phyloP scores from a whole-genome alignment of 202 grass and related monocot genomes.

The Setaria italica region DNA sequence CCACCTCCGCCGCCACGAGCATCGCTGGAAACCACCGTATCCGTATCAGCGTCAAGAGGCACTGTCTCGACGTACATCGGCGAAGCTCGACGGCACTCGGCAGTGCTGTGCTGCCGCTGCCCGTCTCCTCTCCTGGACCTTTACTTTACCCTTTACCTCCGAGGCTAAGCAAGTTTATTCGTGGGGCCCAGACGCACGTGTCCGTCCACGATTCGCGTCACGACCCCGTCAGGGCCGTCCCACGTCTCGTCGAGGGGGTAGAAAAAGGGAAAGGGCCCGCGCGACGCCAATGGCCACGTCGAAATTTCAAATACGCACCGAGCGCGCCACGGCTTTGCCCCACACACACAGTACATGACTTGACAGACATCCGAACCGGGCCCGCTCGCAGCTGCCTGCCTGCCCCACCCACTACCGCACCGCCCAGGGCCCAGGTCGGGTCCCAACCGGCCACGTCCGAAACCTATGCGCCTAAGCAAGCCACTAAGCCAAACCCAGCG shows the following conservation, averaged over 20 bases:
- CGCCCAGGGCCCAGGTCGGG: not conserved
- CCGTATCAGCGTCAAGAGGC: conserved; percentile 1
- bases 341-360: conserved; percentile 23
- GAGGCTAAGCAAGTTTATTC: conserved; percentile 12
- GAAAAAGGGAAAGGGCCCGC: not conserved
- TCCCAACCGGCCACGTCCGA: conserved; percentile 12
- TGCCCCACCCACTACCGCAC: not conserved
- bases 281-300: conserved; percentile 54
- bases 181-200: not conserved
- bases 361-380: conserved; percentile 31
- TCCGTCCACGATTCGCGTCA: conserved; percentile 26
- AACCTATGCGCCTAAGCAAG: conserved; percentile 34
- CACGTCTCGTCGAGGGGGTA: no score
- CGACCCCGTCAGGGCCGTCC: not conserved
- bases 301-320: conserved; percentile 47
- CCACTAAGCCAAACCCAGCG: not conserved
- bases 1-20: not conserved
- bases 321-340: conserved; percentile 36
- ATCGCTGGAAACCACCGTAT: not conserved
- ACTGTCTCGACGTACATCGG: no score
- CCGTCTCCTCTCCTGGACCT: not conserved
- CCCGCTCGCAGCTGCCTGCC: not conserved
- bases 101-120: not conserved
- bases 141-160: conserved; percentile 9
- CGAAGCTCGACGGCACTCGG: not conserved